A percentile compares a stretch with the other conserved stretches of the same genome.
Conservation (phyloP, 2,329 filamentous ascomycete genomes). For the Trichoderma afroharzianum region DNA sequence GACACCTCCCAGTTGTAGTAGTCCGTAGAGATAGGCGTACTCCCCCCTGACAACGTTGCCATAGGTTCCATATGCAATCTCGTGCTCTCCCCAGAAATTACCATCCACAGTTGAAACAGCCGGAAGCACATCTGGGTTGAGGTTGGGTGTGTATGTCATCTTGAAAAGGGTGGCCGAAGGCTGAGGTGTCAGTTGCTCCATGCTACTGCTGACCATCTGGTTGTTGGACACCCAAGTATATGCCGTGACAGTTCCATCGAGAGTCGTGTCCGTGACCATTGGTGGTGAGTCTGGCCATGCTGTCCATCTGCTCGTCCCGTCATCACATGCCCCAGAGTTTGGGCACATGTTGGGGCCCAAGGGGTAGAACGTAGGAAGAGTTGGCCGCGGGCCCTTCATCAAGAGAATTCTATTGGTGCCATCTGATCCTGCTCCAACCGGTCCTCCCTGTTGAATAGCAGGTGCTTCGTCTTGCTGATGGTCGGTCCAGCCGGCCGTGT, state of each 20-base stretch:
- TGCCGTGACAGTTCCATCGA: conserved; percentile 17
- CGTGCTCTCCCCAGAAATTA: conserved; percentile 18
- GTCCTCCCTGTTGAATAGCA: conserved; percentile 8
- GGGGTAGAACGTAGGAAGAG: conserved; percentile 15
- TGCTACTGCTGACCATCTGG: neutral
- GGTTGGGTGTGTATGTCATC: conserved; percentile 19
- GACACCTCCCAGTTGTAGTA: conserved; percentile 17
- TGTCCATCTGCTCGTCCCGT: conserved; percentile 17
- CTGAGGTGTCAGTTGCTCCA: conserved; percentile 10
- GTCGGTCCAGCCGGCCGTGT: conserved; percentile 20
- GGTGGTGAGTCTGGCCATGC: conserved; percentile 22
- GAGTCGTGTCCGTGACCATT: conserved; percentile 14
- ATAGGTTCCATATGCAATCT: conserved; percentile 20
- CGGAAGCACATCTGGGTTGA: conserved; percentile 17
- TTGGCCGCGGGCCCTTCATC: conserved; percentile 17
- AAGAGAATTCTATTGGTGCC: conserved; percentile 14
- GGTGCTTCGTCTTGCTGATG: conserved; percentile 18
- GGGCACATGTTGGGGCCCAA: conserved; percentile 13
- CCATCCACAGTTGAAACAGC: conserved; percentile 14
- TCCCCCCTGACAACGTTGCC: conserved; percentile 21
- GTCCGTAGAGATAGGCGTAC: conserved; percentile 22
- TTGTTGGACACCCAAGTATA: conserved; percentile 19
- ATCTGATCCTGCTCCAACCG: conserved; percentile 14
- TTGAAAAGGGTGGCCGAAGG: conserved; percentile 17
- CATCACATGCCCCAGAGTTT: conserved; percentile 13